These are phyloP conservation scores for Colletotrichum tamarilloi DNA, from an alignment of 2,329 filamentous ascomycete species.

Conservation along the genomic window DNA sequence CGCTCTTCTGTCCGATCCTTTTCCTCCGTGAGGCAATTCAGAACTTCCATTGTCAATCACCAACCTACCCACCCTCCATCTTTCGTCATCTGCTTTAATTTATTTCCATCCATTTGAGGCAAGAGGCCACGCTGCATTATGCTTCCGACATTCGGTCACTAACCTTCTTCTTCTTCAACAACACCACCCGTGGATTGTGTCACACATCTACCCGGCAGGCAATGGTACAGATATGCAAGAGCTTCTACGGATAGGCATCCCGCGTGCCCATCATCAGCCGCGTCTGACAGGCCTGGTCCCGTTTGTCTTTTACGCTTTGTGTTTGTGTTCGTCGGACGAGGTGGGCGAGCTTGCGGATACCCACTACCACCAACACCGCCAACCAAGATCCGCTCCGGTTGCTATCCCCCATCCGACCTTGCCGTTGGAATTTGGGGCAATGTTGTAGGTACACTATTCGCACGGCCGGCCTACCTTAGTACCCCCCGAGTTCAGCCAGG, in stretches of 20 bases:
- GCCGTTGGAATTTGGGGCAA: conserved; percentile 11
- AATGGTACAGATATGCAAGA: neutral
- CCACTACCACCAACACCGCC: neutral
- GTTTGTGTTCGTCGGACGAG: neutral
- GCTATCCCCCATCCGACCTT: conserved; percentile 20
- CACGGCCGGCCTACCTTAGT: neutral
- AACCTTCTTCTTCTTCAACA: neutral
- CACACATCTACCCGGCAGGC: neutral
- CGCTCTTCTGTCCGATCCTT: neutral
- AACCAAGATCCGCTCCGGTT: conserved; percentile 6
- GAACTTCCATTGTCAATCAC: neutral
- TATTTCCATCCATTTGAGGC: too few species aligned
- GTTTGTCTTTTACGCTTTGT: neutral
- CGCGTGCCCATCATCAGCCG: neutral
- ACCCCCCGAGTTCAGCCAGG: too few species aligned
- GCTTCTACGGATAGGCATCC: neutral
- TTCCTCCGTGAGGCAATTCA: neutral
- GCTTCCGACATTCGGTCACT: neutral
- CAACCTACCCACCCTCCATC: too few species aligned
- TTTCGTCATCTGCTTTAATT: too few species aligned
- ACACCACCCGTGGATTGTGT: too few species aligned
- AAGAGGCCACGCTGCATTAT: too few species aligned
- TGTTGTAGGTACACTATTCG: neutral
- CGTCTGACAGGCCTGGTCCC: neutral
- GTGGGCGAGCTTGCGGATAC: neutral